Base-by-base conservation (phyloP, 345 rosid species). In the Nasturtium officinale region DNA sequence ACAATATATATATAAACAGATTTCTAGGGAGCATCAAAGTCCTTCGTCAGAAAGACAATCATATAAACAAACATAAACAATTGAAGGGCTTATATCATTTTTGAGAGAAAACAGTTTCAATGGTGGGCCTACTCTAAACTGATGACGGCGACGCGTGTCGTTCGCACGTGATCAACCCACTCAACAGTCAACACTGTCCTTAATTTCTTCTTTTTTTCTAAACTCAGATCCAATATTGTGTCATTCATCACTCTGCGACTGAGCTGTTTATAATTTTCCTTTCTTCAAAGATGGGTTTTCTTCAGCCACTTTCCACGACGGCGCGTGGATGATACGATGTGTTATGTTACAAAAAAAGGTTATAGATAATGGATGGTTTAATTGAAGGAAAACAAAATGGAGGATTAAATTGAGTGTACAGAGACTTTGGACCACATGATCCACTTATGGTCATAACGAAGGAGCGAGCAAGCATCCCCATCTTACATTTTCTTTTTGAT, bases 351-450 rank as follows among this genome's bases (percentile, higher is more conserved):
- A 60, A 5, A n/a, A 33, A 26, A 51, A 10, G 9, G 25, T 59
- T 12, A n/a, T 6, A 32, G 25, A 10, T 3, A 48, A 38, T 23
- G 32, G 61, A 52, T 0, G 9, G 3, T 23, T 8, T n/a, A 25
- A 9, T 9, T 38, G 5, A 38, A n/a, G n/a, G n/a, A n/a, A n/a
- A n/a, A n/a, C n/a, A n/a, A n/a, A n/a, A n/a, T n/a, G 32, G 61
- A 52, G 1, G 9, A 5, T 23, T 8, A n/a, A 25, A 9, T 9
- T 38, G 5, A 38, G 65, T 64, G 67, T 74, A 38, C 60, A 57
- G 32, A 74, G 72, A 37, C 48, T 74, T 35, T 74, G 78, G 78
- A 75, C 78, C 68, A 59, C 73, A 40, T 75, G 61, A 74, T 38
- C 78, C 72, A 74, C 45, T 65, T 65, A 65, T 18, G 67, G 60